Evolutionary conservation across 2,329 filamentous ascomycete genomes (phyloP).

Genomic region (Juglanconis oblonga): DNA sequence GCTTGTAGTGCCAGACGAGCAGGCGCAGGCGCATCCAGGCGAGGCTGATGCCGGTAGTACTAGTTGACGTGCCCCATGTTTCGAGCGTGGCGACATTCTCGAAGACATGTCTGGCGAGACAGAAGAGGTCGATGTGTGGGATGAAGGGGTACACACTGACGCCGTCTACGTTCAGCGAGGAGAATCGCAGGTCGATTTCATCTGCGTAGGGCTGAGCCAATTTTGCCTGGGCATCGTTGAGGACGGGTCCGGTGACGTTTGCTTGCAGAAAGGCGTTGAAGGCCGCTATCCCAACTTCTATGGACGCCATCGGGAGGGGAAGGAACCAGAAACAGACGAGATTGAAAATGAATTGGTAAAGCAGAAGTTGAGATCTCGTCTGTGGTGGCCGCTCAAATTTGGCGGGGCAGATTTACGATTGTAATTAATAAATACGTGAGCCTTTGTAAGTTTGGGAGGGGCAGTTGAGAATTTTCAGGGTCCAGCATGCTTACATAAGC

Average conservation of each 20-base stretch:
- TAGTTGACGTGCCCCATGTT: constrained; percentile 32
- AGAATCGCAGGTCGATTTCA: constrained; percentile 57
- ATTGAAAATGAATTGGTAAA: neutral
- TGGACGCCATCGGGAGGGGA: constrained; percentile 9
- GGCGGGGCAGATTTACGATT: neutral
- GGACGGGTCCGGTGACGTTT: constrained; percentile 82
- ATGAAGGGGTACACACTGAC: constrained; percentile 82
- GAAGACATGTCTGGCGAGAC: constrained; percentile 60
- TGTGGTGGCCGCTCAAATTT: neutral
- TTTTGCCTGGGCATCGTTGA: constrained; percentile 36
- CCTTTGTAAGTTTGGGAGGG: neutral
- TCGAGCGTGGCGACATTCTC: constrained; percentile 20
- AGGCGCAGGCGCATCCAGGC: constrained; percentile 68
- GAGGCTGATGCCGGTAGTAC: constrained; percentile 29
- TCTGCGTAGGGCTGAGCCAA: constrained; percentile 10
- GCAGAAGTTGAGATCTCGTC: neutral
- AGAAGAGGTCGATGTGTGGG: constrained; percentile 79
- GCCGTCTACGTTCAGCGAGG: constrained; percentile 73
- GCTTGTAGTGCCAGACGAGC: constrained; percentile 66
- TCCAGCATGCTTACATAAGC: neutral
- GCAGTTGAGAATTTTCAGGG: neutral
- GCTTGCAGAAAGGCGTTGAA: constrained; percentile 80
- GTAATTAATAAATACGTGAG: neutral
- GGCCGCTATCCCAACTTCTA: constrained; percentile 61
- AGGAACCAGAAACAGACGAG: neutral